Evolutionary conservation across 1,139 yeast genomes (phyloP).

Genomic region (Ogataea hybrid): DNA sequence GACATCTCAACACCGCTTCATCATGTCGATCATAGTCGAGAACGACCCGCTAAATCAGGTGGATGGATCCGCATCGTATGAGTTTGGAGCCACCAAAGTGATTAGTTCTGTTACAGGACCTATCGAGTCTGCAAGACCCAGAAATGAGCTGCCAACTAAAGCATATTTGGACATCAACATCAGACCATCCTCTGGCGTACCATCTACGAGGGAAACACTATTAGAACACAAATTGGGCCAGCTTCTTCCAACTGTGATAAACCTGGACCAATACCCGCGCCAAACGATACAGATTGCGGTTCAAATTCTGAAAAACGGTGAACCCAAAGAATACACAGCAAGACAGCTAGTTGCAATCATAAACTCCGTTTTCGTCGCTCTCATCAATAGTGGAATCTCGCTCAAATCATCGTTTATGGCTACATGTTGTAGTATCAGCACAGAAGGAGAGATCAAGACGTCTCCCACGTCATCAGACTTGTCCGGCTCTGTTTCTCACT

Average conservation of each 20-base stretch:
- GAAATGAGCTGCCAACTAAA: slow-evolving; percentile 82
- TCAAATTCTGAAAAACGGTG: slow-evolving; percentile 60
- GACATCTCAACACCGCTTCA: slow-evolving; percentile 6
- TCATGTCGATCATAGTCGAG: slow-evolving; percentile 12
- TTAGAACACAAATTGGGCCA: slow-evolving; percentile 70
- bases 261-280: slow-evolving; percentile 73
- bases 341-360: slow-evolving; percentile 70
- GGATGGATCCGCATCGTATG: slow-evolving; percentile 76
- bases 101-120: slow-evolving; percentile 88
- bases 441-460: slow-evolving; percentile 34
- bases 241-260: slow-evolving; percentile 59
- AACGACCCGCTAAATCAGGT: slow-evolving; percentile 46
- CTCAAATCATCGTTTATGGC: slow-evolving; percentile 62
- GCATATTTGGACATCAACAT: slow-evolving; percentile 80
- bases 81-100: slow-evolving; percentile 51
- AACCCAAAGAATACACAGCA: slow-evolving; percentile 36
- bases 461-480: slow-evolving; percentile 46
- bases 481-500: slow-evolving; percentile 49
- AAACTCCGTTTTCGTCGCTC: slow-evolving; percentile 70
- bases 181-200: slow-evolving; percentile 73
- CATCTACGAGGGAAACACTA: slow-evolving; percentile 74
- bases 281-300: slow-evolving; percentile 82
- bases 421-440: slow-evolving; percentile 42
- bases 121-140: slow-evolving; percentile 66
- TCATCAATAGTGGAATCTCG: slow-evolving; percentile 78